phyloP scores from a whole-genome alignment of 805 yeast genomes.

The Blastobotrys attinorum region DNA sequence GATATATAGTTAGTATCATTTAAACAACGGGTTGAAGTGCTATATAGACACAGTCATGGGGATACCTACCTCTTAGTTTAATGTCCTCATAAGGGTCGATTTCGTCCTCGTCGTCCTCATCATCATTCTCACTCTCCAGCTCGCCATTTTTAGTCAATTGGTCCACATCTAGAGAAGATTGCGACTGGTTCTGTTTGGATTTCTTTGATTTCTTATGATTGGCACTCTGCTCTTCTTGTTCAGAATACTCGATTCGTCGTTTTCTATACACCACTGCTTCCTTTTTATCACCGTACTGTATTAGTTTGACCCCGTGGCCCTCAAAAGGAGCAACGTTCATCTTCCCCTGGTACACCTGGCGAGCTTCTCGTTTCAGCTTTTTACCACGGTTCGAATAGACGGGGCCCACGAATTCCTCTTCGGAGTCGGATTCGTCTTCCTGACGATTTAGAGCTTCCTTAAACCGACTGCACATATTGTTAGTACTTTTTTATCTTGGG shows the following conservation, averaged over 20 bases:
- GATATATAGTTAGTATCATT: not conserved
- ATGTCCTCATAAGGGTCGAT: constrained; percentile 42
- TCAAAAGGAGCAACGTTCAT: constrained; percentile 26
- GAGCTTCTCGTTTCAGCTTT: constrained; percentile 45
- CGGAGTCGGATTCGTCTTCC: constrained; percentile 17
- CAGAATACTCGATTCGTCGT: constrained; percentile 26
- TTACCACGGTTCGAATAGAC: constrained; percentile 45
- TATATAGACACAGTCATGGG: too few relatives aligned
- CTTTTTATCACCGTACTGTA: constrained; percentile 23
- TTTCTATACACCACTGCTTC: constrained; percentile 22
- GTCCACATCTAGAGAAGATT: too few relatives aligned
- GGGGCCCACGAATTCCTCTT: constrained; percentile 12
- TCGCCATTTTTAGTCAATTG: constrained; percentile 22
- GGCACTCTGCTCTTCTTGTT: constrained; percentile 14
- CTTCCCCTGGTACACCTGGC: constrained; percentile 38
- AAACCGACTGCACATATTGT: constrained; percentile 20
- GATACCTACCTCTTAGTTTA: constrained; percentile 36
- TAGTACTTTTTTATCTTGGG: too few relatives aligned
- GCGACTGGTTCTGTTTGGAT: too few relatives aligned
- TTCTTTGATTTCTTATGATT: too few relatives aligned
- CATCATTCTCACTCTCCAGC: constrained; percentile 19
- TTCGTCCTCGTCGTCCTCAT: constrained; percentile 29
- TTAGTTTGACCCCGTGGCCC: constrained; percentile 23
- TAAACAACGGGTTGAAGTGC: not conserved
- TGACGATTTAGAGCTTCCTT: constrained; percentile 27